Evolutionary conservation across 306 rosid species (phyloP).

Genomic region (Lithocarpus polystachyus): DNA sequence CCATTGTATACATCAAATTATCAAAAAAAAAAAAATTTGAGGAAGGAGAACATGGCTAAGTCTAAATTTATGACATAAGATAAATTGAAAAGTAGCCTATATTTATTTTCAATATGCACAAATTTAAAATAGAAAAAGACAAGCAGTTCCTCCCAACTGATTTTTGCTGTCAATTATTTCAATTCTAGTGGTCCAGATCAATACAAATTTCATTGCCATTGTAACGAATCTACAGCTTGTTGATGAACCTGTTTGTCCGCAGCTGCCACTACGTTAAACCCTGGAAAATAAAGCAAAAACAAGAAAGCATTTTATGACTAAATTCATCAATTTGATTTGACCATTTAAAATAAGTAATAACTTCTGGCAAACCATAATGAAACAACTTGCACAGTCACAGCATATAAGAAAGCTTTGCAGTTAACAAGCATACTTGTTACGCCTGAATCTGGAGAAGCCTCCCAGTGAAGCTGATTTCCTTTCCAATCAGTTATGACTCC

Average conservation of each 20-base stretch:
- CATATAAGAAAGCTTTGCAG: not conserved
- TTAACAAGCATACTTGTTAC: conserved; percentile 49
- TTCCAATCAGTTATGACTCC: conserved; percentile 96
- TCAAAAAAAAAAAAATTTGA: too few species aligned
- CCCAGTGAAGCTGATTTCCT: conserved; percentile 78
- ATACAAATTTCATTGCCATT: conserved; percentile 47
- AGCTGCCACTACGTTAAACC: conserved; percentile 84
- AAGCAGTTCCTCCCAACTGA: not conserved
- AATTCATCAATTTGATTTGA: conserved; percentile 1
- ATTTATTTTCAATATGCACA: not conserved
- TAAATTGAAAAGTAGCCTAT: not conserved
- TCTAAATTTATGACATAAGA: not conserved
- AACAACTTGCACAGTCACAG: not conserved
- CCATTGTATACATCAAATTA: too few species aligned
- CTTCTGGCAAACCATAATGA: not conserved
- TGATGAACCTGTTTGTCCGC: conserved; percentile 79
- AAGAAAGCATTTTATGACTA: not conserved
- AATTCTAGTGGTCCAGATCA: not conserved
- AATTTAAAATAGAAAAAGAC: not conserved
- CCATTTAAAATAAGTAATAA: conserved; percentile 11
- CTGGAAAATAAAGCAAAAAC: conserved; percentile 32
- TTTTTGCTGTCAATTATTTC: not conserved
- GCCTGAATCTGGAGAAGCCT: conserved; percentile 67
- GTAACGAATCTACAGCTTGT: conserved; percentile 63
- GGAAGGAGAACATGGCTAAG: too few species aligned